Base-by-base conservation (phyloP, 2,329 filamentous ascomycete genomes). In the Cordyceps militaris region DNA sequence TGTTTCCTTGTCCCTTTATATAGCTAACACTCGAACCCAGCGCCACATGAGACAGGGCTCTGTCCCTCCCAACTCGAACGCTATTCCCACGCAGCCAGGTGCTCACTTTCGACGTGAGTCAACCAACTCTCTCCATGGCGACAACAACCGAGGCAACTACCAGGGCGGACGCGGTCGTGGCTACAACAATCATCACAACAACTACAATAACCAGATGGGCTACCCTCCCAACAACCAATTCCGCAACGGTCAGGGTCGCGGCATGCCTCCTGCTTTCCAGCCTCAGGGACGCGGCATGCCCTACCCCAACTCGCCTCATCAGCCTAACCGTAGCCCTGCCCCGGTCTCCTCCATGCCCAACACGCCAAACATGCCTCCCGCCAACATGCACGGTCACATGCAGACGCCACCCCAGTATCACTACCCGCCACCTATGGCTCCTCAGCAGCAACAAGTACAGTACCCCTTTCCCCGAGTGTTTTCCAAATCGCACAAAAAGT, bases 91-190 rank as follows among this genome's bases (percentile, higher is more conserved):
- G 56, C 87, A 88, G 66, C 80, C 84, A n/a, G 83, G 81, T 46
- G 68, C 76, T 63, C 92, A 97, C 73, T 82, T 90, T 66, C 88
- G 93, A 67, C 87, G 91, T 65, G 88, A 93, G 70, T 97, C 93
- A 30, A 87, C 87, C 38, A 91, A 94, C 68, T 95, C 90, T 23
- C 81, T 85, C 62, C 88, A 93, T 60, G 67, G 70, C 48, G 72
- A 74, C 26, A 69, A 68, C 60, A 66, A 79, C 64, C 82, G 83
- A 64, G 83, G 80, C 63, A 79, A 76, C 63, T 82, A 74, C 63
- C 76, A 79, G 61, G 74, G 73, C 48, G 76, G 77, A 51, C 77
- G 81, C 60, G 77, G 80, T 46, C 75, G 80, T 61, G 74, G 74
- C 53, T 82, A 77, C 62, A 77, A 75, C 65, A 73, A 73, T 55